Conservation (phyloP, 2,329 filamentous ascomycete species). For the Colletotrichum siamense region DNA sequence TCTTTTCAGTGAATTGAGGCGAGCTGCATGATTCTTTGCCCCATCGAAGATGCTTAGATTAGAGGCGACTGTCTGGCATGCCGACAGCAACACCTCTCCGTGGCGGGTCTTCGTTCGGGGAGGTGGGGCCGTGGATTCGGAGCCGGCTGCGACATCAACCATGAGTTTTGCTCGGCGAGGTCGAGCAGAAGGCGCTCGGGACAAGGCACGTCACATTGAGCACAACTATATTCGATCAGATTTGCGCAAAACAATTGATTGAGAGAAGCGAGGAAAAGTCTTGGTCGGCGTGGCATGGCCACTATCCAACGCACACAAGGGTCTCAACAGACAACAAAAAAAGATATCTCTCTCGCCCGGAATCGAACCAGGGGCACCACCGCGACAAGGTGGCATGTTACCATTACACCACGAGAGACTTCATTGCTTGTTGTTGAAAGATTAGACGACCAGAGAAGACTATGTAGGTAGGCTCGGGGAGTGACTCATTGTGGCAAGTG, state of each 20-base stretch:
- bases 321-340: background rate
- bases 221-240: rapidly evolving
- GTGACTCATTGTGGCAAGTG: background rate
- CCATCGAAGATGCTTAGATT: background rate
- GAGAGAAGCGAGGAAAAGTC: rapidly evolving
- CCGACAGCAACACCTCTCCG: background rate
- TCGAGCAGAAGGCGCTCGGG: background rate
- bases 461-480: background rate
- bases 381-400: background rate
- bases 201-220: background rate
- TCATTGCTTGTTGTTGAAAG: background rate
- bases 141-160: background rate
- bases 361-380: background rate
- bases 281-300: background rate
- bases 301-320: background rate
- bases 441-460: background rate
- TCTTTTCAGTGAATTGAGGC: background rate
- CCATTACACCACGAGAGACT: background rate
- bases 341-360: background rate
- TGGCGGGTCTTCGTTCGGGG: background rate
- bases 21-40: background rate
- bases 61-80: rapidly evolving
- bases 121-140: background rate
- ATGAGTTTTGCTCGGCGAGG: background rate
- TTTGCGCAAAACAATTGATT: background rate